Evolutionary conservation across 768 basidiomycete species (phyloP), one percentile per base, ranked within the genome.

Genomic region (Termitomyces sp.): DNA sequence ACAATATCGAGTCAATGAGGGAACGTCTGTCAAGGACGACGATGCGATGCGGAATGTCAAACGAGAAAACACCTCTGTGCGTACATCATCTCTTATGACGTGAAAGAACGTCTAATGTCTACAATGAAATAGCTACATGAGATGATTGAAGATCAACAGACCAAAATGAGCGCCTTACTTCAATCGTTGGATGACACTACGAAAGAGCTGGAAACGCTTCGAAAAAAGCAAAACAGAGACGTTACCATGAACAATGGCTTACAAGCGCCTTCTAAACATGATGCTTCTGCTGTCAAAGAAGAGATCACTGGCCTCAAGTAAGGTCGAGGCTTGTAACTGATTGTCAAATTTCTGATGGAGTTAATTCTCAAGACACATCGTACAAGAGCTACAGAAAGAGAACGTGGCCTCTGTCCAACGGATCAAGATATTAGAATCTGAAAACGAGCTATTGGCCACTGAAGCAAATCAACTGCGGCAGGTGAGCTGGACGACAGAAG

Each of bases 301-400:
- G 92, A 95, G 72, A 85, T 93, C 58, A 85, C 80, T 13, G 93
- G 93, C 8, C 81, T 95, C 43, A 95, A 95, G 91, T 92, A 69
- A 28, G 79, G 49, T 51, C 10, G 52, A 43, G 23, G 16, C 14
- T 40, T 55, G n/a, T 13, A 18, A 2, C 32, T 41, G 4, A 8
- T 0, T 13, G 14, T 43, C 7, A 30, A 30, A 12, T 13, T 32
- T n/a, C 54, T 52, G 20, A 56, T 56, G 6, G 26, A 12, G 2
- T 30, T 20, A 7, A 9, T 40, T 20, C 55, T 18, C 1, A 61
- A 92, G 91, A 72, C 88, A 93, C 66, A 92, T 97, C 66, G 85
- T 97, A 23, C 88, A 92, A 68, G 90, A 94, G 65, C 77, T 97
- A 43, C 90, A 91, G 67, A 88, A 89, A 65, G 95, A 97, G 72